A percentile compares a stretch with the other conserved stretches of the same genome.
Evolutionary conservation across 768 basidiomycete genomes (phyloP).

Genomic region (Russula griseocarnosa): DNA sequence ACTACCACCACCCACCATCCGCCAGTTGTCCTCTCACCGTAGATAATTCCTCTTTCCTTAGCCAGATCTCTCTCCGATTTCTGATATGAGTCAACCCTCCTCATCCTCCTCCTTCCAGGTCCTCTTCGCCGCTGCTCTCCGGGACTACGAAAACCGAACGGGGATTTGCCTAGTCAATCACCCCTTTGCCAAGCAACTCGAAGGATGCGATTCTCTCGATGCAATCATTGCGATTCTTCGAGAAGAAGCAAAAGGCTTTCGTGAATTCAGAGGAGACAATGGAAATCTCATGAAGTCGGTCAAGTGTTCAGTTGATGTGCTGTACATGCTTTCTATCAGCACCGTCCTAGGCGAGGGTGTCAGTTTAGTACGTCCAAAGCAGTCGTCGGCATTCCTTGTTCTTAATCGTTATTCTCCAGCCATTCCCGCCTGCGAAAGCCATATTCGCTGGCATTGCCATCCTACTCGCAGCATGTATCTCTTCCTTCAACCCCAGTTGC

Average conservation of each 20-base stretch:
- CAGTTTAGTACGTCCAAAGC: not conserved
- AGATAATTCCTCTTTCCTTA: too few relatives aligned
- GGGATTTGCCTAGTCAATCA: not conserved
- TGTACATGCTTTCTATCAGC: not conserved
- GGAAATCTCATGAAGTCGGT: not conserved
- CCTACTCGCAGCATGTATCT: not conserved
- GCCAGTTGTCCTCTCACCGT: too few relatives aligned
- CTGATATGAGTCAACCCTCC: too few relatives aligned
- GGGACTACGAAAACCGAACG: not conserved
- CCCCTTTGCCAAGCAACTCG: not conserved
- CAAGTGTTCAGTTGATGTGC: not conserved
- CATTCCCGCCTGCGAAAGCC: not conserved
- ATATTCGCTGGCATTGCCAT: not conserved
- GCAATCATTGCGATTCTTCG: not conserved
- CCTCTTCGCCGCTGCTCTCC: not conserved
- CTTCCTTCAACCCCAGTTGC: not conserved
- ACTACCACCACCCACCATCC: too few relatives aligned
- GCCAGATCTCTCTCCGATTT: too few relatives aligned
- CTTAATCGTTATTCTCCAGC: not conserved
- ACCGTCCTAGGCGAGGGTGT: not conserved
- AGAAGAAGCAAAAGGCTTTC: not conserved
- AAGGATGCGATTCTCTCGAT: not conserved
- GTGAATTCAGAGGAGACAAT: not conserved
- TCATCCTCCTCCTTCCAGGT: not conserved
- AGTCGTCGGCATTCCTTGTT: not conserved